Base-by-base conservation (phyloP, 257 asterid species). In the Salvia hispanica region DNA sequence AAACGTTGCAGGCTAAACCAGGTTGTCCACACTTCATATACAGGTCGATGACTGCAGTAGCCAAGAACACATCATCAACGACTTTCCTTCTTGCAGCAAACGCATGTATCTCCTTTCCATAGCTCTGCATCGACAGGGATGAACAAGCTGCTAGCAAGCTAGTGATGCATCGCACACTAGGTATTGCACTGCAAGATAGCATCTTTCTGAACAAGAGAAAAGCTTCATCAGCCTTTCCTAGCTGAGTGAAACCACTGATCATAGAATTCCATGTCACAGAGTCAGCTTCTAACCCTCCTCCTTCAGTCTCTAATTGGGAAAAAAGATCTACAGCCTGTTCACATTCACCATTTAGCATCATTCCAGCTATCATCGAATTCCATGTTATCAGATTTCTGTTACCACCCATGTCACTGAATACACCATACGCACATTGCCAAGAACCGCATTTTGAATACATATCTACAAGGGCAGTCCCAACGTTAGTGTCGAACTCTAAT, bases 351-450 rank as follows among this genome's bases (percentile, higher is more conserved):
- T 84, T 86, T 72, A 75, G 72, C 89, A 93, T 86, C 95, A 87
- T 69, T 54, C 99, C 97, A 0, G 88, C 78, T 31, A 93, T 86
- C 95, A 93, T 88, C 3, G 96, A 80, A 69, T 88, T 93, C 96
- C 97, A 90, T 0, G 96, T 82, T 45, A 88, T 72, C 69, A 88
- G 76, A 55, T 80, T 85, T 76, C 82, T 76, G 47, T 43, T 67
- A 40, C 76, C 75, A 64, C 85, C 89, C 79, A 88, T 69, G 60
- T 81, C 97, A 58, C 73, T 69, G 68, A 93, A 93, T 25, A 85
- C 67, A 45, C 48, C 31, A 64, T 77, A 85, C 0, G 95, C 96
- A 70, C 87, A 82, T 59, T 75, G 66, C 86, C 95, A 86, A 33
- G 83, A 80, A 66, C 84, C 84, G 51, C 97, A 86, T 67, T 93